A percentile compares a stretch with the other conserved stretches of the same genome.
Conservation (phyloP, 2,329 filamentous ascomycete species). For the Aspergillus ibericus region DNA sequence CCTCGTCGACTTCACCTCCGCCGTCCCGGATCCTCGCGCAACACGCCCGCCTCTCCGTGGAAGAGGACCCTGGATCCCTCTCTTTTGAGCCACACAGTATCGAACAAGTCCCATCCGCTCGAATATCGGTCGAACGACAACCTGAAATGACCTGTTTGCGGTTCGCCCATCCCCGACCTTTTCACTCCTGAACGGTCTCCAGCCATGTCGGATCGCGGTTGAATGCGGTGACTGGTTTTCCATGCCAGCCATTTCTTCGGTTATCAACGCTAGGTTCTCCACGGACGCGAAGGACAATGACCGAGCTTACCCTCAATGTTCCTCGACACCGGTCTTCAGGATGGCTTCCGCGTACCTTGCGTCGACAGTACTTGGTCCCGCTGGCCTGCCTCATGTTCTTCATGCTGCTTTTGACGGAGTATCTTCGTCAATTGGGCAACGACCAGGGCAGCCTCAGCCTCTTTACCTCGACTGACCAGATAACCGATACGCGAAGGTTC, state of each 20-base stretch:
- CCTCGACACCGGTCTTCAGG: constrained; percentile 3
- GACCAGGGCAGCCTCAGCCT: constrained; percentile 3
- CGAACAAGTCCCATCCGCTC: neutral
- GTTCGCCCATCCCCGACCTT: neutral
- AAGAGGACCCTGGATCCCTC: neutral
- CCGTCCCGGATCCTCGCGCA: neutral
- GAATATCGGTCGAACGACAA: neutral
- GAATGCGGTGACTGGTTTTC: neutral
- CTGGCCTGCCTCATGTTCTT: constrained; percentile 2
- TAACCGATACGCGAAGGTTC: neutral
- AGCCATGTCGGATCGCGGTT: neutral
- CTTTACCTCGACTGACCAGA: constrained; percentile 4
- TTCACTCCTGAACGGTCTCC: neutral
- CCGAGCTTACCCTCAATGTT: neutral
- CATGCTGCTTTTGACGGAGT: constrained; percentile 5
- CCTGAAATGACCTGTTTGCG: neutral
- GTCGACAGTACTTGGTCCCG: constrained; percentile 4
- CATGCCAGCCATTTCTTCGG: neutral
- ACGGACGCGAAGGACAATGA: neutral
- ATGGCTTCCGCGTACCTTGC: constrained; percentile 9
- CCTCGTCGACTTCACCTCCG: neutral
- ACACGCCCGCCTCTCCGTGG: neutral
- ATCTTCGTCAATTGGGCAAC: constrained; percentile 1
- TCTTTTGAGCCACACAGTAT: neutral
- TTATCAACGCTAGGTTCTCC: neutral